Base-by-base conservation (phyloP, 2,329 filamentous ascomycete species). In the Trichoderma sp. region DNA sequence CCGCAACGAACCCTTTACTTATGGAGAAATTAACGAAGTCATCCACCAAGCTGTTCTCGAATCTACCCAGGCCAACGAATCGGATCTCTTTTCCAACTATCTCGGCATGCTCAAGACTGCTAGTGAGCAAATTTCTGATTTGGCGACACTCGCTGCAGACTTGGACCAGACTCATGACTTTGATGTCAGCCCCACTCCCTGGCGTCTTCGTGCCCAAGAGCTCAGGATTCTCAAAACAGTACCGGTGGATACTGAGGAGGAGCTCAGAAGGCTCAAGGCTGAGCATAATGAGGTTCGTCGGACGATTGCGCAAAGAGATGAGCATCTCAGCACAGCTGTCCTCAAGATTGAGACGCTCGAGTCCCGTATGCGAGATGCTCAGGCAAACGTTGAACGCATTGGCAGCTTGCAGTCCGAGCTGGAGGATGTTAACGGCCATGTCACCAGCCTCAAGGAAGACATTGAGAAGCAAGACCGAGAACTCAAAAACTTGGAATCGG, bases 271-370 rank as follows among this genome's bases (percentile, higher is more conserved):
- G 24, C 84, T 97, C 69, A 93, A 91, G 74, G 92, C 94, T 65
- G 91, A 95, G 73, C 87, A 96, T 73, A 89, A 90, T 72, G 92
- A 95, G 75, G 89, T 91, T 24, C 91, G 92, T 4, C 89, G 91
- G 67, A 85, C 87, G 4, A 86, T 93, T 69, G 89, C 91, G 1
- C 86, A 90, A 72, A 89, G 91, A 71, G 93, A 97, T 73, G 92
- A 94, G 77, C 90, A 91, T 43, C 88, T 97, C 64, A 94, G 96
- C 78, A 95, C 96, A 70, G 87, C 92, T 29, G 88, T 91, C n/a
- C 91, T 97, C 73, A 94, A 96, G 79, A 97, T 97, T 73, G 95
- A 97, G 80, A 92, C 96, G 52, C 88, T 98, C 47, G 92, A 97
- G 79, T 92, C 92, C 8, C 87, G 93, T 69, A 94, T 96, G 90